Base-by-base conservation (phyloP, 2,329 filamentous ascomycete species). In the Ambrosiella xylebori region DNA sequence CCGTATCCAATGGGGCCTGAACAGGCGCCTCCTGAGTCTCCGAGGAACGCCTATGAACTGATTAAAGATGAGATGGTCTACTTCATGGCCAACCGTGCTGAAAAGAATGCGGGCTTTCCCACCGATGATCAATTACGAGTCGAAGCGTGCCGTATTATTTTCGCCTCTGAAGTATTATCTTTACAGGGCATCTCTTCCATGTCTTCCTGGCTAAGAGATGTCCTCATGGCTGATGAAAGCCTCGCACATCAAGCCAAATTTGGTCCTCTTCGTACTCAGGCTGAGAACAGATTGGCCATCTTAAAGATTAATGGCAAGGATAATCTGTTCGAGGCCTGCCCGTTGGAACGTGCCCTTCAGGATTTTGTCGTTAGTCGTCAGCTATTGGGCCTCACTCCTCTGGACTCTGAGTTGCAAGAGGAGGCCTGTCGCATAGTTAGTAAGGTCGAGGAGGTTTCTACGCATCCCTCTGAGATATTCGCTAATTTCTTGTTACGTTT, bases 61-160 rank as follows among this genome's bases (percentile, higher is more conserved):
- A 70, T 84, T 63, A 81, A 82, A 63, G 66, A 74, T 57, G 79
- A 82, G 64, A 65, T 83, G 61, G 71, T 74, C 41, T 74, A 76
- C 65, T 82, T 75, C 68, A 68, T 73, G 38, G 64, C 70, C 52
- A 74, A 75, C 60, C 69, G 72, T 54, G 67, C 66, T 13, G 71
- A 77, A 17, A 68, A 72, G 40, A 69, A 69, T 13, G 71, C 71
- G 40, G 64, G 62, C 19, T 47, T 66, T 1, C 74, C 74, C 1
- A 74, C 71, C 4, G 79, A 82, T 59, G 70, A 73, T 11, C 75
- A 80, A 54, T 66, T 82, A 57, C 74, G 77, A 60, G 65, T 74
- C n/a, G 78, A 82, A 65, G 78, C 78, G n/a, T 79, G 76, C 54
- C 73, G 75, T 59, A 75, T 82, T 61, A 72, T 82, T 62, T 77